Evolutionary conservation across 192 early-diverging fungal genomes (phyloP).

Genomic region (Piromyces finnis): DNA sequence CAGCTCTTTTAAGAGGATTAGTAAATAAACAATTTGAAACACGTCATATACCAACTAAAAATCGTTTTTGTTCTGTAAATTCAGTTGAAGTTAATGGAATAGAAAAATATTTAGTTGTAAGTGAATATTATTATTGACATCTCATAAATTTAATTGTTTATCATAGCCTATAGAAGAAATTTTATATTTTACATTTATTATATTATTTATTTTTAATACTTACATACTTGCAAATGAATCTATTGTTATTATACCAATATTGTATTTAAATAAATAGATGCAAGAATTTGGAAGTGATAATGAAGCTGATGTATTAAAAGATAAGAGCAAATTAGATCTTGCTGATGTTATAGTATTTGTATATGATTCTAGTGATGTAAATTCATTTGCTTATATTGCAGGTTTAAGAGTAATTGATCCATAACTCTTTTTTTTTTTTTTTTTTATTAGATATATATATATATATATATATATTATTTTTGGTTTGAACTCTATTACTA

Average conservation of each 20-base stretch:
- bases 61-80: conserved; percentile 71
- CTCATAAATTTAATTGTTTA: too few species aligned
- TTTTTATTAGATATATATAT: not conserved
- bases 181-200: too few species aligned
- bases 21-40: conserved; percentile 66
- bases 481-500: not conserved
- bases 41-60: conserved; percentile 55
- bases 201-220: too few species aligned
- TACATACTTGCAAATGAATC: too few species aligned
- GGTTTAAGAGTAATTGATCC: conserved; percentile 41
- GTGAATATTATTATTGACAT: too few species aligned
- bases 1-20: conserved; percentile 66
- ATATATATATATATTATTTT: too few species aligned
- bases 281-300: conserved; percentile 77
- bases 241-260: too few species aligned
- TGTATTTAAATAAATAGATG: conserved; percentile 41
- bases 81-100: conserved; percentile 86
- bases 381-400: conserved; percentile 83
- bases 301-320: conserved; percentile 78
- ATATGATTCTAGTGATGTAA: conserved; percentile 83
- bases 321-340: conserved; percentile 60
- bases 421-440: not conserved
- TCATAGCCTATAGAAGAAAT: too few species aligned
- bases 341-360: conserved; percentile 82
- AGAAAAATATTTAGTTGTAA: conserved; percentile 85